Percentiles rank a stretch among this genome's conserved stretches.
Evolutionary conservation across 1,139 yeast species (phyloP).

Genomic region (Keqinozyma sinolaborantium): DNA sequence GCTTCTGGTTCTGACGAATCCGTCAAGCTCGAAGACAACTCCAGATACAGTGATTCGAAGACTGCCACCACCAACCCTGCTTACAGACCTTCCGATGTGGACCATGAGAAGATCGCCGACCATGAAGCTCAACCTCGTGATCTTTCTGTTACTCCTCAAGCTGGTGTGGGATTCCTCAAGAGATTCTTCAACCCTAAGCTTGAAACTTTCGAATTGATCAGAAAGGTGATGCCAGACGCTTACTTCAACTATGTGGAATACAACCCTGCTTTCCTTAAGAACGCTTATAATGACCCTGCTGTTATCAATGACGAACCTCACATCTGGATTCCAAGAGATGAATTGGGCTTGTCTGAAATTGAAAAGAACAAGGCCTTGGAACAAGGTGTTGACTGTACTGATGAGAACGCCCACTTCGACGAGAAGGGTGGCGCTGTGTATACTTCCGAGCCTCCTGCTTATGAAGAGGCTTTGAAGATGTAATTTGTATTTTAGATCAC

Average conservation of each 20-base stretch:
- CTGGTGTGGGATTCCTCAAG: slow-evolving; percentile 27
- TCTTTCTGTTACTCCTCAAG: slow-evolving; percentile 13
- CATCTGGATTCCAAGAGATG: slow-evolving; percentile 69
- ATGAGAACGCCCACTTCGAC: slow-evolving; percentile 53
- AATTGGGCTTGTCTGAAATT: slow-evolving; percentile 62
- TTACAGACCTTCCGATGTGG: slow-evolving; percentile 11
- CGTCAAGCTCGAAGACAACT: slow-evolving; percentile 12
- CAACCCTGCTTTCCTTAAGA: slow-evolving; percentile 35
- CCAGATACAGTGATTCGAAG: slow-evolving; percentile 8
- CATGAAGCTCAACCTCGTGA: slow-evolving; percentile 4
- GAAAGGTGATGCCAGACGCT: slow-evolving; percentile 35
- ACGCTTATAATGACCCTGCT: slow-evolving; percentile 67
- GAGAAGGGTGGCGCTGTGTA: slow-evolving; percentile 52
- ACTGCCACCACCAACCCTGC: slow-evolving; percentile 8
- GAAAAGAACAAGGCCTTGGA: slow-evolving; percentile 58
- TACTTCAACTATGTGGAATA: slow-evolving; percentile 44
- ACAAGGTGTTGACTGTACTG: slow-evolving; percentile 53
- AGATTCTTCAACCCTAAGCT: slow-evolving; percentile 40
- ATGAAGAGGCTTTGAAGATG: slow-evolving; percentile 38
- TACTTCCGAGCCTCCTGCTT: slow-evolving; percentile 63
- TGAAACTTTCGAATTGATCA: slow-evolving; percentile 36
- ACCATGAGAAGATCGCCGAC: slow-evolving; percentile 8
- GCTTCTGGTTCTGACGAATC: slow-evolving; percentile 17
- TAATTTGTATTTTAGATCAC: not conserved
- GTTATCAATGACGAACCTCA: slow-evolving; percentile 60